Conservation (phyloP, 768 basidiomycete species). For the Pisolithus sp. region DNA sequence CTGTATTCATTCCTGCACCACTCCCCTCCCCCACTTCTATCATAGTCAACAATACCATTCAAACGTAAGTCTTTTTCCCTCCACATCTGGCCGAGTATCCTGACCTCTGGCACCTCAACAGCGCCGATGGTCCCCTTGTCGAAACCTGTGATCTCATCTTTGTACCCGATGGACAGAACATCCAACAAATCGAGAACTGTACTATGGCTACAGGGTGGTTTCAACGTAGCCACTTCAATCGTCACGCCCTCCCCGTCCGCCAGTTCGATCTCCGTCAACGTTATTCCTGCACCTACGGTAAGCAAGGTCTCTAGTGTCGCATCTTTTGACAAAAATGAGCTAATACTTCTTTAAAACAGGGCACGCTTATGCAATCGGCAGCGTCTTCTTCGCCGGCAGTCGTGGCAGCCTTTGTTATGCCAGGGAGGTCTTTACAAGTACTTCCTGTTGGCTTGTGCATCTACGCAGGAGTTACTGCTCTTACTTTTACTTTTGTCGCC, state of each 20-base stretch:
- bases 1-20: slow-evolving; percentile 14
- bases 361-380: slow-evolving; percentile 28
- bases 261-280: slow-evolving; percentile 9
- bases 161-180: slow-evolving; percentile 46
- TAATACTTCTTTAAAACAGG: slow-evolving; percentile 4
- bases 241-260: slow-evolving; percentile 7
- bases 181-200: slow-evolving; percentile 50
- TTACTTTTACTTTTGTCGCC: slow-evolving; percentile 74
- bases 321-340: not conserved
- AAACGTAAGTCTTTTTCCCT: slow-evolving; percentile 32
- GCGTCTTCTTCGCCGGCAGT: slow-evolving; percentile 20
- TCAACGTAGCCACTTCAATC: slow-evolving; percentile 9
- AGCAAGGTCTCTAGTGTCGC: slow-evolving; percentile 3
- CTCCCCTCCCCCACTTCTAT: slow-evolving; percentile 30
- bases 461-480: slow-evolving; percentile 79
- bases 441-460: slow-evolving; percentile 80
- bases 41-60: slow-evolving; percentile 28
- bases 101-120: slow-evolving; percentile 14
- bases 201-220: slow-evolving; percentile 30
- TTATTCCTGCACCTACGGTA: slow-evolving; percentile 19
- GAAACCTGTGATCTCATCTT: slow-evolving; percentile 56
- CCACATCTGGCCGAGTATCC: not conserved
- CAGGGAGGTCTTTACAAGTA: slow-evolving; percentile 68
- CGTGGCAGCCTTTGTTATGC: slow-evolving; percentile 47
- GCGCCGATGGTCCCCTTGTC: slow-evolving; percentile 44